Base-by-base conservation (phyloP, 306 rosid species). In the Fagus crenata region DNA sequence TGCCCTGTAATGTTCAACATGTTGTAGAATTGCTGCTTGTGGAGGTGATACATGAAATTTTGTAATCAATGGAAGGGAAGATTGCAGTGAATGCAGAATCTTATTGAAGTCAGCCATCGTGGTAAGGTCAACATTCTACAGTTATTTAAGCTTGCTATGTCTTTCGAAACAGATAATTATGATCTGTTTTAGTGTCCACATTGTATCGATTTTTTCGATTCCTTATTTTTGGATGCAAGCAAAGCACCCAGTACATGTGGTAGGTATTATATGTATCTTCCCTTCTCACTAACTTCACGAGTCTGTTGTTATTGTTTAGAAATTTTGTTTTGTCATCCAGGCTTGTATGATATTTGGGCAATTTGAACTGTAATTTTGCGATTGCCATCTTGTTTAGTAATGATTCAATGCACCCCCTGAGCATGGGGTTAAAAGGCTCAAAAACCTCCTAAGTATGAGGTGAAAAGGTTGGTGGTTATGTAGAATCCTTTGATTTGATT, bases 141-240 rank as follows among this genome's bases (percentile, higher is more conserved):
- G 63, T 74, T 39, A 74, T 31, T 17, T 51, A 68, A 6, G 33
- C 49, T 13, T 55, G 31, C 72, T 74, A 12, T 78, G 72, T 82
- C 79, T 76, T 33, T 63, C 36, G 75, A 67, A 84, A 77, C 43
- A 55, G 77, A 85, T 53, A 74, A 69, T 73, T 77, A 78, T 68
- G 83, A 64, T 82, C 76, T 86, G 53, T 76, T 75, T 78, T 59
- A 54, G 74, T 63, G 49, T 80, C 81, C 75, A 67, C 71, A 79
- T 77, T 76, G 84, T 86, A 73, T 78, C 82, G 80, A 76, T 74
- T 77, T 77, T 81, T 84, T 78, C 71, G 64, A 75, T 82, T 90
- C 89, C 67, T 80, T 83, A 84, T 77, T 76, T 82, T 81, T 61
- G 86, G 82, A 78, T 81, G 88, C 53, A 78, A 75, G 81, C 70